Conservation (phyloP, 345 rosid genomes). For the Lagerstroemia speciosa region DNA sequence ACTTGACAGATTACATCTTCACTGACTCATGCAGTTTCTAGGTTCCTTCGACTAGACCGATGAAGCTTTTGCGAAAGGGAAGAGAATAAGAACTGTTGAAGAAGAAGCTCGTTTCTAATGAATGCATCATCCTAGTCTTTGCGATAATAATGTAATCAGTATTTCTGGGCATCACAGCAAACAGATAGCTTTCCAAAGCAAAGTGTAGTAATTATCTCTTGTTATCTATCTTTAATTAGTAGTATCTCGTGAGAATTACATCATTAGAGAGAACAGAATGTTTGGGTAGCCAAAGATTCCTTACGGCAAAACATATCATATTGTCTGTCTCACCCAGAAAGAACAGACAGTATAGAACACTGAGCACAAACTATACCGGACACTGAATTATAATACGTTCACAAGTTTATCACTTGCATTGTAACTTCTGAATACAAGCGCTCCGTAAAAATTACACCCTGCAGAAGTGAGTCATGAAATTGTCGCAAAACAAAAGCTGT, state of each 20-base stretch:
- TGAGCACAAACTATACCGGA: neutral
- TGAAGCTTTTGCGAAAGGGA: too few relatives aligned
- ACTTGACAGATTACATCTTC: conserved; percentile 64
- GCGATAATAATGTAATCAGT: neutral
- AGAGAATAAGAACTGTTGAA: neutral
- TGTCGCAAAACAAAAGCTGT: too few relatives aligned
- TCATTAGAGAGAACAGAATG: too few relatives aligned
- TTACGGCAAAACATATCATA: neutral
- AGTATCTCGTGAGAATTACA: too few relatives aligned
- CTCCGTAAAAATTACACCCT: too few relatives aligned
- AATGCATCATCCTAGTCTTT: neutral
- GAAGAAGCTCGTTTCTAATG: neutral
- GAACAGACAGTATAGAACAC: neutral
- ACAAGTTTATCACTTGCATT: neutral
- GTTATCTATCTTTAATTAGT: too few relatives aligned
- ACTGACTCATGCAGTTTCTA: conserved; percentile 13
- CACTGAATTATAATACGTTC: neutral
- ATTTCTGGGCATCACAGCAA: neutral
- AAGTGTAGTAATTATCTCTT: too few relatives aligned
- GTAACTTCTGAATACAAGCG: neutral
- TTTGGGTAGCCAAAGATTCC: neutral
- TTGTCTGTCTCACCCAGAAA: neutral
- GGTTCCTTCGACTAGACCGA: neutral
- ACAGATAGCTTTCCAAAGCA: too few relatives aligned
- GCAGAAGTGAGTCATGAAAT: too few relatives aligned